A percentile compares a stretch with the other conserved stretches of the same genome.
Conservation (phyloP, 805 yeast species). For the Wickerhamiella siamensis region DNA sequence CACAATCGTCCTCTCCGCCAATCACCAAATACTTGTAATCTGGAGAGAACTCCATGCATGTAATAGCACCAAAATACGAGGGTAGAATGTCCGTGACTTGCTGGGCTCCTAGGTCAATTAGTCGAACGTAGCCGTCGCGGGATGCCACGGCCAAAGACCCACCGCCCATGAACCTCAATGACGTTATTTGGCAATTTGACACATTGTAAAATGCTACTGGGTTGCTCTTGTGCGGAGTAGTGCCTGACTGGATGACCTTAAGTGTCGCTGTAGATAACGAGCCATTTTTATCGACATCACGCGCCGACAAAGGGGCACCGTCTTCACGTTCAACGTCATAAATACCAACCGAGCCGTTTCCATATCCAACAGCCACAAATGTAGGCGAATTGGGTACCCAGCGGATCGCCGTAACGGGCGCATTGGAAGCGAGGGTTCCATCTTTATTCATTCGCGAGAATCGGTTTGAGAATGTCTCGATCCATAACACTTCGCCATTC, state of each 20-base stretch:
- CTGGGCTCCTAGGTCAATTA: conserved; percentile 38
- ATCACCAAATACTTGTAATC: conserved; percentile 34
- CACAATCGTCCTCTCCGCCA: conserved; percentile 45
- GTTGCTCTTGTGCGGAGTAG: conserved; percentile 16
- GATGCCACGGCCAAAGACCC: conserved; percentile 37
- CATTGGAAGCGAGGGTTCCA: conserved; percentile 29
- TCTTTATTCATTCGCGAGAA: conserved; percentile 40
- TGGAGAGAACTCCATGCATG: conserved; percentile 38
- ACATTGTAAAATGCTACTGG: conserved; percentile 51
- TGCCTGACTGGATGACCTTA: conserved; percentile 1
- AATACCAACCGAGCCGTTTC: conserved; percentile 46
- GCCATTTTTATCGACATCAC: background rate
- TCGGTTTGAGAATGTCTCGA: conserved; percentile 37
- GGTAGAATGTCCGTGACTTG: conserved; percentile 39
- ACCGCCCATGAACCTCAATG: conserved; percentile 22
- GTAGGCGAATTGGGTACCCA: conserved; percentile 35
- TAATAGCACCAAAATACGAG: conserved; percentile 52
- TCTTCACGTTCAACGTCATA: conserved; percentile 40
- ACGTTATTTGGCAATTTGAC: conserved; percentile 45
- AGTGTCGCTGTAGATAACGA: background rate
- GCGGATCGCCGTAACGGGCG: conserved; percentile 32
- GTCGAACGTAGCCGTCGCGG: conserved; percentile 49
- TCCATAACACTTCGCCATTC: conserved; percentile 51
- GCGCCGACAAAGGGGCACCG: conserved; percentile 11
- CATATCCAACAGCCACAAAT: conserved; percentile 41